Conservation (phyloP, 2,329 filamentous ascomycete genomes). For the Diaporthe helianthi region DNA sequence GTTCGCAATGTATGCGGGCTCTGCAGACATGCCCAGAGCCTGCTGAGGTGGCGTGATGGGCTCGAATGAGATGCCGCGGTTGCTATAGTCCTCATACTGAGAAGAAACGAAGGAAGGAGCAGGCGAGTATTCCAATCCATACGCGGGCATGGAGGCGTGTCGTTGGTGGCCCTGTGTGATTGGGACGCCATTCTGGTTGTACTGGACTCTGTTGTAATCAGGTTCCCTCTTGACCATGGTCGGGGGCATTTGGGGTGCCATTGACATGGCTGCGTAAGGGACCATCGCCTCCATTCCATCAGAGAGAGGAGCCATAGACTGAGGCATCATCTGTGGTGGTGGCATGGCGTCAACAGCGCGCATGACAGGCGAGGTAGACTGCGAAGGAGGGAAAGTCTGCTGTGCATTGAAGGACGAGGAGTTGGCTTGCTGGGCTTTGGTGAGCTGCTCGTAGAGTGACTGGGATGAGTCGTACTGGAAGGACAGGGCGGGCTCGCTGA, state of each 20-base stretch:
- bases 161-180: slow-evolving; percentile 85
- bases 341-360: slow-evolving; percentile 93
- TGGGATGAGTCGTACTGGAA: slow-evolving; percentile 99
- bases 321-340: slow-evolving; percentile 66
- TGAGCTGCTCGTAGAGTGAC: slow-evolving; percentile 98
- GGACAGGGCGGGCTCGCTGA: slow-evolving; percentile 95
- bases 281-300: slow-evolving; percentile 77
- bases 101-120: slow-evolving; percentile 99
- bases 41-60: slow-evolving; percentile 96
- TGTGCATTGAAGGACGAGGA: slow-evolving; percentile 94
- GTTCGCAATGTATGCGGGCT: slow-evolving; percentile 97
- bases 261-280: slow-evolving; percentile 72
- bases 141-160: slow-evolving; percentile 98
- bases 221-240: slow-evolving; percentile 87
- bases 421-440: slow-evolving; percentile 98
- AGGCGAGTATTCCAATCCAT: slow-evolving; percentile 93
- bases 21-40: slow-evolving; percentile 77
- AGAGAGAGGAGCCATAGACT: slow-evolving; percentile 62
- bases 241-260: slow-evolving; percentile 73
- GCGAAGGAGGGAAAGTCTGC: slow-evolving; percentile 74
- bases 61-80: slow-evolving; percentile 94
- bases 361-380: slow-evolving; percentile 88
- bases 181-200: slow-evolving; percentile 90
- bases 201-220: slow-evolving; percentile 82
- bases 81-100: slow-evolving; percentile 97